Evolutionary conservation across 1,284 basidiomycete species (phyloP).

Genomic region (Cystobasidium sp.): DNA sequence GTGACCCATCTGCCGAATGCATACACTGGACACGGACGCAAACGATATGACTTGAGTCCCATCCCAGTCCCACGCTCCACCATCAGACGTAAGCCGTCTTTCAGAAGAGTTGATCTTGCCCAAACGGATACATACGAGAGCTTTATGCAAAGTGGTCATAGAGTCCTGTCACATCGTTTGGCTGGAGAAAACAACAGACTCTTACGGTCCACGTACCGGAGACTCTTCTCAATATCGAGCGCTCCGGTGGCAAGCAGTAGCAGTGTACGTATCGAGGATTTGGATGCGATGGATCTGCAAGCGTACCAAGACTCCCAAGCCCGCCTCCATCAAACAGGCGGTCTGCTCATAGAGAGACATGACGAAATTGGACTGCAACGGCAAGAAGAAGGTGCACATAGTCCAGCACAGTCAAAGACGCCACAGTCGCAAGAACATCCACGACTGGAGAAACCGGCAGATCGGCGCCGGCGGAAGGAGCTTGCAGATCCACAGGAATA

Average conservation of each 20-base stretch:
- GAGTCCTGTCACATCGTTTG: neutral
- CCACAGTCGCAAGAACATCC: too few relatives aligned
- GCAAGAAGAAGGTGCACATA: too few relatives aligned
- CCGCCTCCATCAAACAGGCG: too few relatives aligned
- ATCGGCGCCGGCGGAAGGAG: too few relatives aligned
- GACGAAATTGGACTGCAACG: too few relatives aligned
- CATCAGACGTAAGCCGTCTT: conserved; percentile 4
- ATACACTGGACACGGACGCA: neutral
- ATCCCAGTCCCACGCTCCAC: neutral
- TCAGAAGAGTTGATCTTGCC: neutral
- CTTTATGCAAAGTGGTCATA: conserved; percentile 2
- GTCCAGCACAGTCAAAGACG: too few relatives aligned
- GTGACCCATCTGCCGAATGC: conserved; percentile 17
- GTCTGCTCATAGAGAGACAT: too few relatives aligned
- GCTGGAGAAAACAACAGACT: conserved; percentile 10
- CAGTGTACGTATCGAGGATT: conserved; percentile 14
- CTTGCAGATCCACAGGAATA: too few relatives aligned
- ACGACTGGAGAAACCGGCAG: too few relatives aligned
- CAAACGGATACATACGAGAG: conserved; percentile 4
- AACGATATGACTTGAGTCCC: neutral
- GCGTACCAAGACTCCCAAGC: too few relatives aligned
- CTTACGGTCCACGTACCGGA: neutral
- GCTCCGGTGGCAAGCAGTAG: conserved; percentile 12
- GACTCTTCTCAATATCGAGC: neutral
- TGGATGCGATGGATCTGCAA: conserved; percentile 13